Conservation (phyloP, 2,329 filamentous ascomycete species). For the Beauveria australis region DNA sequence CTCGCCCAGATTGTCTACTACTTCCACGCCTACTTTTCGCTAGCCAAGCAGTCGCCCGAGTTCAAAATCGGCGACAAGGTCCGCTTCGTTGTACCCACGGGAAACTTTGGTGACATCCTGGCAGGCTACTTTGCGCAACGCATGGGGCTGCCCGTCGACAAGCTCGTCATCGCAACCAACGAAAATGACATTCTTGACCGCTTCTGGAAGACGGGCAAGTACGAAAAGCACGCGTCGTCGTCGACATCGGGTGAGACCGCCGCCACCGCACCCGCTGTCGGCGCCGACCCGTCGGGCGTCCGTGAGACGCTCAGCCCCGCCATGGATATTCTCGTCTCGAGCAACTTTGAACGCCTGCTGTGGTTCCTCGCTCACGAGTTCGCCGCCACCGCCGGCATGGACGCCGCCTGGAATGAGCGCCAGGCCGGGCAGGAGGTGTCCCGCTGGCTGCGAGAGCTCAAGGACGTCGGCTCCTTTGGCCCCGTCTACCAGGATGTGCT, state of each 20-base stretch:
- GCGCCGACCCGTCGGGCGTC: slow-evolving; percentile 63
- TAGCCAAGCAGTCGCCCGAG: slow-evolving; percentile 51
- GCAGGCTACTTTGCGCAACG: slow-evolving; percentile 85
- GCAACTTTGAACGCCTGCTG: slow-evolving; percentile 91
- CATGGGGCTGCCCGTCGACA: slow-evolving; percentile 83
- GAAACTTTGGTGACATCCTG: slow-evolving; percentile 94
- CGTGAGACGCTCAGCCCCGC: slow-evolving; percentile 90
- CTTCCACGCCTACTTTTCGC: slow-evolving; percentile 86
- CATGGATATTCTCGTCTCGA: slow-evolving; percentile 95
- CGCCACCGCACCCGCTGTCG: slow-evolving; percentile 53
- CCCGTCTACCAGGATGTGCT: slow-evolving; percentile 69
- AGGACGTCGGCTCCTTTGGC: slow-evolving; percentile 70
- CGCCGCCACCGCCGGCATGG: slow-evolving; percentile 49
- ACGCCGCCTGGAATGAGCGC: slow-evolving; percentile 57
- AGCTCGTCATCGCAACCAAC: slow-evolving; percentile 88
- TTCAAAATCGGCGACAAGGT: slow-evolving; percentile 61
- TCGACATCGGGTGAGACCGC: slow-evolving; percentile 47
- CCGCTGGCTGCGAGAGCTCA: slow-evolving; percentile 71
- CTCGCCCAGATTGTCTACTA: slow-evolving; percentile 97
- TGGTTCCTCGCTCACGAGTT: slow-evolving; percentile 85
- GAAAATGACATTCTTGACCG: slow-evolving; percentile 95
- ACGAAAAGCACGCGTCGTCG: slow-evolving; percentile 65
- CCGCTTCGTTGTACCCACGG: slow-evolving; percentile 84
- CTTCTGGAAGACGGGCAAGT: slow-evolving; percentile 85
- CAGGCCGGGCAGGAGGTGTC: slow-evolving; percentile 69